Evolutionary conservation across 306 rosid species (phyloP).

Genomic region (Castanea sativa): DNA sequence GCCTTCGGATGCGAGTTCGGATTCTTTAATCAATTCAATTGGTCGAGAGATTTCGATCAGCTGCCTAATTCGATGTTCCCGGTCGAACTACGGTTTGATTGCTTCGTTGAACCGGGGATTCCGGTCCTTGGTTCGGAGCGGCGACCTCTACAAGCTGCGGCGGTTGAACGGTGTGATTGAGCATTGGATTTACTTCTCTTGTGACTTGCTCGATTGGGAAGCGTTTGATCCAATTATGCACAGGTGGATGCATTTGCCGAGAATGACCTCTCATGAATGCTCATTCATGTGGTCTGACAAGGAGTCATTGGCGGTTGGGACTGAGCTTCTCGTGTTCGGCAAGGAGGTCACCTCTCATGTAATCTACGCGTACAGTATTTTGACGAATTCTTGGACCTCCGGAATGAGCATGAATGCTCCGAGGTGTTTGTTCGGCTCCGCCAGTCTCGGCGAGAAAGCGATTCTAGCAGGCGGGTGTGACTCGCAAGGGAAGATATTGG

Average conservation of each 20-base stretch:
- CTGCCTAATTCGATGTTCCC: constrained; percentile 73
- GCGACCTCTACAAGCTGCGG: constrained; percentile 78
- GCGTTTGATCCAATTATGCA: constrained; percentile 75
- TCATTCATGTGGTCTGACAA: constrained; percentile 77
- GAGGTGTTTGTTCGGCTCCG: constrained; percentile 92
- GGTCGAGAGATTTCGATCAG: constrained; percentile 76
- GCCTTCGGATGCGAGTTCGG: background rate
- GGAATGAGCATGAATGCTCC: constrained; percentile 85
- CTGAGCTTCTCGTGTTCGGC: constrained; percentile 94
- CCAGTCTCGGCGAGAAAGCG: constrained; percentile 84
- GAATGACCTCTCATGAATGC: constrained; percentile 82
- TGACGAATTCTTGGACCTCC: constrained; percentile 82
- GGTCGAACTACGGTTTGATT: constrained; percentile 77
- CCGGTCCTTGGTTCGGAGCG: constrained; percentile 54
- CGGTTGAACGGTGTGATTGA: constrained; percentile 64
- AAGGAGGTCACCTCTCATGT: constrained; percentile 65
- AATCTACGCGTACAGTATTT: constrained; percentile 73
- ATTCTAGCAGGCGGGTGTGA: constrained; percentile 95
- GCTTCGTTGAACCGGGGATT: constrained; percentile 72
- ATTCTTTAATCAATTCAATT: constrained; percentile 41
- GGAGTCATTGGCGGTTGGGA: constrained; percentile 95
- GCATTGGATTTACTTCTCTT: constrained; percentile 90
- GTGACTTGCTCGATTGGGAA: constrained; percentile 81
- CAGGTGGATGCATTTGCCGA: constrained; percentile 88
- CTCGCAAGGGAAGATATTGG: constrained; percentile 65